phyloP scores from a whole-genome alignment of 805 yeast species.

The Metschnikowia lunata region DNA sequence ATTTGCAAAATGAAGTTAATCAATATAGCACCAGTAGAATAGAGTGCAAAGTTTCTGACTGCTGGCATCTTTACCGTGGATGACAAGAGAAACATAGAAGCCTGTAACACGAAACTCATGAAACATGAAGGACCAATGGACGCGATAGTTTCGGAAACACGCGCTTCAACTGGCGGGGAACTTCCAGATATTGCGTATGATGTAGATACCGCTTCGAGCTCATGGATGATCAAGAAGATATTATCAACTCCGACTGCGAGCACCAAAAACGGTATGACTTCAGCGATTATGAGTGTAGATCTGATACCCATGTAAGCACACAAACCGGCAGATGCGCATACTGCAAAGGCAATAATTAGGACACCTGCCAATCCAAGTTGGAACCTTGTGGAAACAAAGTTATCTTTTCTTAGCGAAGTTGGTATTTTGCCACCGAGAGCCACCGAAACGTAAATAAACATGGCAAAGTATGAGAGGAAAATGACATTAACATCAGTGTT shows the following conservation, averaged over 20 bases:
- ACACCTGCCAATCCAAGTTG: conserved; percentile 83
- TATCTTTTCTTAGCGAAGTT: conserved; percentile 24
- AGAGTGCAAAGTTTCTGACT: conserved; percentile 86
- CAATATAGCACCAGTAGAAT: conserved; percentile 81
- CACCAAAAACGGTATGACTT: conserved; percentile 90
- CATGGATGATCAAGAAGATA: conserved; percentile 81
- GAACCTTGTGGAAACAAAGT: conserved; percentile 54
- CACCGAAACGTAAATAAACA: conserved; percentile 85
- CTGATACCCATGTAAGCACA: conserved; percentile 73
- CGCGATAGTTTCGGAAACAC: conserved; percentile 62
- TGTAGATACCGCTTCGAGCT: conserved; percentile 51
- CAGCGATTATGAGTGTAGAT: conserved; percentile 90
- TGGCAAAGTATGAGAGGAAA: conserved; percentile 67
- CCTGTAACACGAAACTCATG: conserved; percentile 71
- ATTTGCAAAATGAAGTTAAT: conserved; percentile 74
- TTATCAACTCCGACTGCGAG: conserved; percentile 97
- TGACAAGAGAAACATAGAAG: conserved; percentile 75
- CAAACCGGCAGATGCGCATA: conserved; percentile 75
- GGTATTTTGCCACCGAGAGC: conserved; percentile 67
- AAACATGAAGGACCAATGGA: conserved; percentile 85
- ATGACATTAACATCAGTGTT: conserved; percentile 74
- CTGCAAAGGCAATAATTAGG: conserved; percentile 73
- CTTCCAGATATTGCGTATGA: neutral
- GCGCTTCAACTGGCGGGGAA: conserved; percentile 40
- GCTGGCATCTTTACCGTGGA: conserved; percentile 92